Base-by-base conservation (phyloP, 176 grass and related monocot genomes). In the Otatea glauca region DNA sequence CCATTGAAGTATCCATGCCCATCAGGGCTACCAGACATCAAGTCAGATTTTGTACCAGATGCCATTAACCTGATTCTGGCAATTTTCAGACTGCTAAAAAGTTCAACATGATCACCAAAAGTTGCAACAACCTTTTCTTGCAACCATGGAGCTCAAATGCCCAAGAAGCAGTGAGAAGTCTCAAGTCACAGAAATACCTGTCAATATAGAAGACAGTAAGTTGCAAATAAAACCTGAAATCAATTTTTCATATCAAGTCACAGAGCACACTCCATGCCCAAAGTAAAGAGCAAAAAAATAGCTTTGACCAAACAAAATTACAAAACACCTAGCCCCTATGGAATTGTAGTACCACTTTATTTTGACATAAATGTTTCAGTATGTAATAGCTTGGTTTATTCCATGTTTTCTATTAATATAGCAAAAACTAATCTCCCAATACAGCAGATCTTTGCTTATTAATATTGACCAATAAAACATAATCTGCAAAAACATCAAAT, bases 1-100 rank as follows among this genome's bases (percentile, higher is more conserved):
- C 85, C 82, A 73, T 70, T 91, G 81, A 89, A 79, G 86, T 90
- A 92, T 50, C 75, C 83, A 49, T 93, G 88, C 43, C 90, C 88
- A 76, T 97, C 94, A 58, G 94, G 87, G 53, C 84, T 88, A 59
- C 86, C 81, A 76, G 90, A 90, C 37, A 84, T 32, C 74, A 94
- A 89, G 70, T 92, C 92, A 18, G 91, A 97, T 90, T 92, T 97
- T 77, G 88, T 91, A 76, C 80, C 65, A 84, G 92, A 86, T 84
- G 92, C 75, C 92, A 94, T 94, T 84, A 70, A 73, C 63, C 75
- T 74, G 77, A 47, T 87, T 69, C 24, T 69, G 81, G 75, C 75
- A 84, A 80, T 39, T 69, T 62, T 87, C 64, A 91, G 8, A 67
- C 43, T 20, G 3, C 51, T 84, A 70, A 76, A 24, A 87, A 37